Conservation (phyloP, 805 yeast genomes). For the Zygoascus biomembranicola region DNA sequence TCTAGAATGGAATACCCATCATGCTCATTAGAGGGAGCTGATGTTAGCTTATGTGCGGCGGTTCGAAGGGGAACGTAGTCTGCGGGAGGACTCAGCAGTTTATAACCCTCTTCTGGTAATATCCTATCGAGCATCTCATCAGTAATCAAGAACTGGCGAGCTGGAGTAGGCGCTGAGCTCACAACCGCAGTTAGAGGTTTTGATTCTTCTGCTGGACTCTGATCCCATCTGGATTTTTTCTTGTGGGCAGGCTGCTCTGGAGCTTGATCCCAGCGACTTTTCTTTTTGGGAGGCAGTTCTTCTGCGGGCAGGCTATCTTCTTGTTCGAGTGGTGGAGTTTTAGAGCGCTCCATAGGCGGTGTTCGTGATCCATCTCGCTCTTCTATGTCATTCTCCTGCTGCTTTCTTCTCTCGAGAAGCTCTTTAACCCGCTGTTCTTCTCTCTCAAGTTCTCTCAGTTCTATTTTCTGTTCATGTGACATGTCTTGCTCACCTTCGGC, state of each 20-base stretch:
- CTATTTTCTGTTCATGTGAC: constrained; percentile 38
- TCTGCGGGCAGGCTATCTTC: constrained; percentile 11
- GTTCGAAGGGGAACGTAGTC: constrained; percentile 33
- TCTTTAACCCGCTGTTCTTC: constrained; percentile 28
- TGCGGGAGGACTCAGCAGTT: constrained; percentile 36
- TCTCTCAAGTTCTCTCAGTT: constrained; percentile 34
- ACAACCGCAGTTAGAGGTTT: constrained; percentile 4
- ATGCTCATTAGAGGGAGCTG: constrained; percentile 15
- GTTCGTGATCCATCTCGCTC: constrained; percentile 3
- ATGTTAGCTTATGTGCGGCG: constrained; percentile 31
- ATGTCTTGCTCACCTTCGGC: constrained; percentile 16
- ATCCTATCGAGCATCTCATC: constrained; percentile 40
- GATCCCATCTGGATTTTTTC: constrained; percentile 26
- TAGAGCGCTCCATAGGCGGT: constrained; percentile 5
- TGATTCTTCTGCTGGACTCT: neutral
- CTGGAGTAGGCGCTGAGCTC: neutral
- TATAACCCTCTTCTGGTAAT: constrained; percentile 45
- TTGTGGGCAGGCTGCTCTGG: constrained; percentile 4
- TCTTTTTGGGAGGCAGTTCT: constrained; percentile 13
- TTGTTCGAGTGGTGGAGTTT: constrained; percentile 20
- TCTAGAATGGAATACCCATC: constrained; percentile 48
- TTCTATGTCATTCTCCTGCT: constrained; percentile 17
- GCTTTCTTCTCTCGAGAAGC: constrained; percentile 23
- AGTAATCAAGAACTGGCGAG: constrained; percentile 25
- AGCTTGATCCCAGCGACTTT: constrained; percentile 24